Conservation (phyloP, 1,284 basidiomycete genomes). For the Macrocystidia cucumis region DNA sequence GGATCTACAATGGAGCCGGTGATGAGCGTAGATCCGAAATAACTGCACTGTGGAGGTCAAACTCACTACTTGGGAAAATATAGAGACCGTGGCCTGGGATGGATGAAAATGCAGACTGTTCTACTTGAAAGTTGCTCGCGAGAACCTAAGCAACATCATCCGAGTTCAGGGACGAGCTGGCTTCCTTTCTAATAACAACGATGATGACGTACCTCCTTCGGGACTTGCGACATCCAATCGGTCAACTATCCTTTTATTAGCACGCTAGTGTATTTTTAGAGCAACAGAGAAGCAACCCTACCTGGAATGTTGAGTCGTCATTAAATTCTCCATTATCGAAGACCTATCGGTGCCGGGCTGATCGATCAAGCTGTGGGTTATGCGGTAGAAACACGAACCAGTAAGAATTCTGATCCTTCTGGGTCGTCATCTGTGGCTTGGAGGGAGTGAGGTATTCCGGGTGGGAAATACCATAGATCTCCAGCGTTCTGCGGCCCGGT, state of each 20-base stretch:
- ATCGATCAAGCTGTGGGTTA: neutral
- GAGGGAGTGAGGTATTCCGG: constrained; percentile 56
- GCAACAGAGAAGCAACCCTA: constrained; percentile 14
- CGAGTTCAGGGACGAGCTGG: too few relatives aligned
- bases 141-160: constrained; percentile 30
- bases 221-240: too few relatives aligned
- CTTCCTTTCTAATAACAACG: too few relatives aligned
- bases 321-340: constrained; percentile 60
- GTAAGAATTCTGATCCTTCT: constrained; percentile 61
- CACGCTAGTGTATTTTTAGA: constrained; percentile 4
- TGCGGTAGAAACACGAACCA: constrained; percentile 31
- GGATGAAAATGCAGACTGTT: constrained; percentile 33
- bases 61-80: constrained; percentile 46
- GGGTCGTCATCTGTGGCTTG: constrained; percentile 52
- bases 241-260: constrained; percentile 33
- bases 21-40: constrained; percentile 6
- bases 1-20: constrained; percentile 19
- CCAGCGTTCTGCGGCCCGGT: constrained; percentile 7
- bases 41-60: constrained; percentile 4
- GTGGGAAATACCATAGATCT: too few relatives aligned
- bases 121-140: constrained; percentile 41
- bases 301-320: constrained; percentile 63
- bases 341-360: constrained; percentile 28
- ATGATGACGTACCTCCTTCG: constrained; percentile 31
- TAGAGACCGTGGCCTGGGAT: constrained; percentile 44